Percentiles rank a stretch among this genome's conserved stretches.
Conservation (phyloP, 805 yeast genomes). For the Priceomyces melissophilus region DNA sequence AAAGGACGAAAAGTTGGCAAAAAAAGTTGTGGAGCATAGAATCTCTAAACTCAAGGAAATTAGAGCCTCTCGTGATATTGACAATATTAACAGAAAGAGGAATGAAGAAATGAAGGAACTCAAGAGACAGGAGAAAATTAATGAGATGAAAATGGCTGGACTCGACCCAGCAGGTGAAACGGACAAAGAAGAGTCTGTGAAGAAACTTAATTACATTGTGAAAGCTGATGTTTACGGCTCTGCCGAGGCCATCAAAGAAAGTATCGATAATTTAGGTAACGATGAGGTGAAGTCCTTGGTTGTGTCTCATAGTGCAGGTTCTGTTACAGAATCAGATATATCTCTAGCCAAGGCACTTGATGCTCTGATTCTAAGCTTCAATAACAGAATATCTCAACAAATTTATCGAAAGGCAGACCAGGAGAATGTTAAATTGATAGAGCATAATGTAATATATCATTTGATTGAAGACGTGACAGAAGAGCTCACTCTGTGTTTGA, state of each 20-base stretch:
- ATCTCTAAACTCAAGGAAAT: constrained; percentile 48
- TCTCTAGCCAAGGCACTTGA: constrained; percentile 40
- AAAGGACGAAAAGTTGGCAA: constrained; percentile 67
- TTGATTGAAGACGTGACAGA: constrained; percentile 80
- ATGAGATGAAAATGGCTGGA: constrained; percentile 60
- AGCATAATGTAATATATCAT: constrained; percentile 80
- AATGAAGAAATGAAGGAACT: constrained; percentile 50
- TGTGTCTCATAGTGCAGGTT: constrained; percentile 74
- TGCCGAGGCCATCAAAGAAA: constrained; percentile 85
- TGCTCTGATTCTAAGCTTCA: constrained; percentile 78
- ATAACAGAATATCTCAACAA: constrained; percentile 64
- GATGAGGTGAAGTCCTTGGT: constrained; percentile 74
- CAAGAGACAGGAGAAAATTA: constrained; percentile 50
- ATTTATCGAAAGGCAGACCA: constrained; percentile 56
- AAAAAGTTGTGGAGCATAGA: constrained; percentile 68
- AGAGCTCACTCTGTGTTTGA: constrained; percentile 54
- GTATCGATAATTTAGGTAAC: constrained; percentile 80
- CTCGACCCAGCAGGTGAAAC: constrained; percentile 40
- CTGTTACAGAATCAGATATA: constrained; percentile 49
- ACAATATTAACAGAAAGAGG: constrained; percentile 65
- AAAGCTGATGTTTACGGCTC: constrained; percentile 95
- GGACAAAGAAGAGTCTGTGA: constrained; percentile 14
- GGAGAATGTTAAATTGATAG: constrained; percentile 53
- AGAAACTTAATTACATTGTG: constrained; percentile 57
- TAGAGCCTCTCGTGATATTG: constrained; percentile 63